Base-by-base conservation (phyloP, 2,329 filamentous ascomycete species). In the Arthrocladium fulminans region DNA sequence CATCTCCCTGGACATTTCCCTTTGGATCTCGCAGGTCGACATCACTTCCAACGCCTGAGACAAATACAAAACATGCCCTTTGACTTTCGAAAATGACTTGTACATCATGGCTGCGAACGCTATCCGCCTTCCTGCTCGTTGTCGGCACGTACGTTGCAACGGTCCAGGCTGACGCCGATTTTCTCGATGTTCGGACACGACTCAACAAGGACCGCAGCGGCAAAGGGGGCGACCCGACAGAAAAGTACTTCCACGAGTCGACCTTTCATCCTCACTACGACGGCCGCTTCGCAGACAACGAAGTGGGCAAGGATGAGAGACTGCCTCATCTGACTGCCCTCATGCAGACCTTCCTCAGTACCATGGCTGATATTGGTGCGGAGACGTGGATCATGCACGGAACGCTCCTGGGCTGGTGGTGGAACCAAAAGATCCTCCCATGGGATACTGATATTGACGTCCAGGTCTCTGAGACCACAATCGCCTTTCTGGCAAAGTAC, bases 351-450 rank as follows among this genome's bases (percentile, higher is more conserved):
- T 81, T 80, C 55, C 66, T 79, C 2, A 63, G 67, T 1, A 75
- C 74, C 4, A 80, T 80, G 76, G 63, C 69, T 35, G 68, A 73
- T 44, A 69, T 80, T 25, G 73, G 75, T 12, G 72, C 73, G 3
- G 73, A 79, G 54, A 81, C 77, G 7, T 81, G 77, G 77, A 73
- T 81, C 49, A 80, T 80, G 74, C 78, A 81, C 55, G 77, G 78
- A 10, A 75, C 73, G 4, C 63, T 81, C 34, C 64, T 81, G 13
- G 75, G 76, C 29, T 81, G 78, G 77, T 81, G 74, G 72, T 81
- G 78, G 78, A 80, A 79, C 55, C 68, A 73, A 46, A 71, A 72
- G 58, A 73, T 79, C 56, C 71, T 81, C 63, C 77, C 77, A 2
- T 81, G 78, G 77, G 78, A 81, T 58, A 73, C 72, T 10, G 77